phyloP scores from a whole-genome alignment of 495 filamentous ascomycete genomes.

The Penicillium egyptiacum region DNA sequence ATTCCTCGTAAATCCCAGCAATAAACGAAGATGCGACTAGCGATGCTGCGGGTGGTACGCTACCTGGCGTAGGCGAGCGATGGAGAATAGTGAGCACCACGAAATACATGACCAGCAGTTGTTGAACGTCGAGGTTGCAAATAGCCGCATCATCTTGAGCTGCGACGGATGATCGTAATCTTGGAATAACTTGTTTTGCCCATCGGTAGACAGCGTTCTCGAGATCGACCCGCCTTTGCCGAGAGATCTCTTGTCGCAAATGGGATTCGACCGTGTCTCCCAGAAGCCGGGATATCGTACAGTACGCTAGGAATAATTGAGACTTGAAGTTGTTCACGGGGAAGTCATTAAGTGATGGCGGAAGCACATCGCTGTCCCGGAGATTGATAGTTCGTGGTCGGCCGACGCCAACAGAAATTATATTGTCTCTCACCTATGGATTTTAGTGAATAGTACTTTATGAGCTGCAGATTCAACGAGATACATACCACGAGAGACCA shows the following conservation, averaged over 20 bases:
- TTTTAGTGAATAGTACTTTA: neutral
- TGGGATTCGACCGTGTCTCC: conserved; percentile 33
- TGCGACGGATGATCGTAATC: conserved; percentile 20
- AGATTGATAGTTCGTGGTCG: conserved; percentile 32
- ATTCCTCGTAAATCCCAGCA: conserved; percentile 34
- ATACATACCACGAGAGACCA: conserved; percentile 33
- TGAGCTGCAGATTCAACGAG: too few species aligned
- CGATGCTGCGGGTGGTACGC: conserved; percentile 27
- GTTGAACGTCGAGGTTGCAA: conserved; percentile 26
- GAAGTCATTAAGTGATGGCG: conserved; percentile 31
- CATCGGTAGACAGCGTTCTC: conserved; percentile 34
- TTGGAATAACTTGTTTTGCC: conserved; percentile 33
- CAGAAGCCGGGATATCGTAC: conserved; percentile 27
- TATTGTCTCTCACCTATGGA: conserved; percentile 30
- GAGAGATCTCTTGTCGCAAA: conserved; percentile 28
- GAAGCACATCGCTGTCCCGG: conserved; percentile 33
- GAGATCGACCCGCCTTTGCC: conserved; percentile 26
- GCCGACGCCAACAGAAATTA: conserved; percentile 34
- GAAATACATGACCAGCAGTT: conserved; percentile 32
- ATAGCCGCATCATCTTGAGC: conserved; percentile 23
- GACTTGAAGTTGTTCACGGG: conserved; percentile 27
- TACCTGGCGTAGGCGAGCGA: conserved; percentile 27
- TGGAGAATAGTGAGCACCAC: conserved; percentile 30
- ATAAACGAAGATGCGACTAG: conserved; percentile 32
- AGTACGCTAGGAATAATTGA: conserved; percentile 30